Evolutionary conservation across 2,329 filamentous ascomycete genomes (phyloP).

Genomic region (Alternaria hordeiaustralica): DNA sequence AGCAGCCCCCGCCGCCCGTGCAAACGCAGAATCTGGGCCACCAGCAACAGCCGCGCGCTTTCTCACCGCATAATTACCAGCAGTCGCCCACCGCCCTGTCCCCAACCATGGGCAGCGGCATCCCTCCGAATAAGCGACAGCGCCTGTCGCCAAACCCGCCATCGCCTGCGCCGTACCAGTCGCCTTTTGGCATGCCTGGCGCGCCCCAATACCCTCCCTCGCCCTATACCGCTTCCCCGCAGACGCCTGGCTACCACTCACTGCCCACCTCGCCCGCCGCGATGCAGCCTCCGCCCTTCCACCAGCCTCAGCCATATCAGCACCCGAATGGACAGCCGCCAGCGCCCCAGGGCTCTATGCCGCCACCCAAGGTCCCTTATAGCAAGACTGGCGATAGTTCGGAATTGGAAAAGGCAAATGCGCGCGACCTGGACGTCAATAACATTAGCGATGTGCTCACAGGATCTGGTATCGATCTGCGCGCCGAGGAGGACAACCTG

Average conservation of each 20-base stretch:
- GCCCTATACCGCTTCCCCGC: slow-evolving; percentile 48
- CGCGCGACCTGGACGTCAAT: slow-evolving; percentile 65
- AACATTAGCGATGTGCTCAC: slow-evolving; percentile 84
- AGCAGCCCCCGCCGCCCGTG: slow-evolving; percentile 41
- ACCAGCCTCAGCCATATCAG: slow-evolving; percentile 60
- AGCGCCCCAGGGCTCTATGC: slow-evolving; percentile 57
- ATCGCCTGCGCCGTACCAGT: slow-evolving; percentile 59
- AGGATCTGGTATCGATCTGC: slow-evolving; percentile 84
- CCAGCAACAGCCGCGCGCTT: slow-evolving; percentile 50
- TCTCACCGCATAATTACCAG: slow-evolving; percentile 45
- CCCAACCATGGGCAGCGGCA: slow-evolving; percentile 45
- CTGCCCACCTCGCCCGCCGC: slow-evolving; percentile 41
- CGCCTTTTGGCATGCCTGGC: slow-evolving; percentile 36
- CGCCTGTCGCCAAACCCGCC: slow-evolving; percentile 71
- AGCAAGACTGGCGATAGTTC: slow-evolving; percentile 50
- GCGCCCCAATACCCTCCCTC: slow-evolving; percentile 55
- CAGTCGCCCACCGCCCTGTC: slow-evolving; percentile 63
- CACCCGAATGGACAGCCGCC: slow-evolving; percentile 33
- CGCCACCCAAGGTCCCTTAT: slow-evolving; percentile 66
- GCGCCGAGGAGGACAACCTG: slow-evolving; percentile 83
- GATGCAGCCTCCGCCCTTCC: slow-evolving; percentile 47
- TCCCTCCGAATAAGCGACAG: slow-evolving; percentile 76
- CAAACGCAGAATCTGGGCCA: slow-evolving; percentile 54
- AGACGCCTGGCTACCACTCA: slow-evolving; percentile 34
- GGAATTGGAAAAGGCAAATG: slow-evolving; percentile 62